Evolutionary conservation across 331 rosid genomes (phyloP).

Genomic region (Pyracantha coccinea): DNA sequence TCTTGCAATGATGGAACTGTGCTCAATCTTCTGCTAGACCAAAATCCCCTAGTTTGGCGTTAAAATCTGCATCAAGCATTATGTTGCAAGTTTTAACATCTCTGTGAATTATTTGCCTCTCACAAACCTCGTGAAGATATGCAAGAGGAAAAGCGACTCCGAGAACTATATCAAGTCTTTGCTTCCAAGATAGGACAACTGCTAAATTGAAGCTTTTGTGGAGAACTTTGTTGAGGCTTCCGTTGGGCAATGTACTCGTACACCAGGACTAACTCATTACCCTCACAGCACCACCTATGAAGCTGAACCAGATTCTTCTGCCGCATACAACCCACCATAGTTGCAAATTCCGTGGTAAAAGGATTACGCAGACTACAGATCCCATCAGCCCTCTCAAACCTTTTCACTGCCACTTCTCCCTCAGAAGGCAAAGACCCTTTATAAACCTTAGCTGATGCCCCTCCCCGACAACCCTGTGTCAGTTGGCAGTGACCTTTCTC

Average conservation of each 20-base stretch:
- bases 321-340: conserved; percentile 66
- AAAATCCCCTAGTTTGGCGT: conserved; percentile 68
- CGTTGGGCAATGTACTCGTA: conserved; percentile 38
- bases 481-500: too few relatives aligned
- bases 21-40: conserved; percentile 69
- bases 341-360: conserved; percentile 65
- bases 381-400: conserved; percentile 34
- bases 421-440: conserved; percentile 62
- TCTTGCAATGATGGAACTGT: conserved; percentile 33
- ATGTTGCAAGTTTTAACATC: conserved; percentile 79
- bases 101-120: conserved; percentile 55
- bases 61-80: conserved; percentile 72
- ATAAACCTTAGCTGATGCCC: conserved; percentile 75
- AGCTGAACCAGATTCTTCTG: conserved; percentile 83
- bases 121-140: conserved; percentile 76
- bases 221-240: too few relatives aligned
- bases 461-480: too few relatives aligned
- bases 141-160: conserved; percentile 71
- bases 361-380: conserved; percentile 33
- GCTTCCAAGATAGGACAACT: too few relatives aligned
- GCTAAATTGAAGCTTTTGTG: too few relatives aligned
- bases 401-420: conserved; percentile 72
- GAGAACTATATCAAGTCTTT: conserved; percentile 40
- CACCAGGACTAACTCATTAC: conserved; percentile 51
- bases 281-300: conserved; percentile 89